These are phyloP conservation scores for Lomentospora prolificans DNA, from an alignment of 2,329 filamentous ascomycete species.

Conservation along the genomic window DNA sequence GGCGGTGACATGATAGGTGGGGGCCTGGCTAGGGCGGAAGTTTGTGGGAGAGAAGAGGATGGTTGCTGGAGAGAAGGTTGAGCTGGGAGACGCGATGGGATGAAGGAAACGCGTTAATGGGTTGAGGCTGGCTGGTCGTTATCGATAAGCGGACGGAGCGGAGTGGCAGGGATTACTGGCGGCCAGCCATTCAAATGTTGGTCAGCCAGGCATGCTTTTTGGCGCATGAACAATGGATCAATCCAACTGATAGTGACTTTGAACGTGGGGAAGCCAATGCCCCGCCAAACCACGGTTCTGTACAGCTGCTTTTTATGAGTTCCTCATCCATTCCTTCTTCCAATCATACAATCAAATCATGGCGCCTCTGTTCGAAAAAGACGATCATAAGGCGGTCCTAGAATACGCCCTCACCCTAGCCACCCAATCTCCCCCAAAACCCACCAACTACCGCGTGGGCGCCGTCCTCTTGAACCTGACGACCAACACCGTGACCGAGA, in stretches of 20 bases:
- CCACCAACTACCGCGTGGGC: conserved; percentile 89
- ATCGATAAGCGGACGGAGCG: neutral
- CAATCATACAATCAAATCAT: neutral
- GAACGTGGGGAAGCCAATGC: too few relatives aligned
- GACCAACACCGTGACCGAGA: conserved; percentile 54
- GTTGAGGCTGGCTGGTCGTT: neutral
- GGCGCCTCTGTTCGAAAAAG: conserved; percentile 13
- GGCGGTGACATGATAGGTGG: conserved; percentile 7
- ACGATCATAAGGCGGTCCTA: conserved; percentile 46
- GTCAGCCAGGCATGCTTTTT: too few relatives aligned
- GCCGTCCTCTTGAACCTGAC: conserved; percentile 64
- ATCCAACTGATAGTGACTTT: too few relatives aligned
- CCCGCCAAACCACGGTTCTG: neutral
- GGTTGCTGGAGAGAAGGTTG: neutral
- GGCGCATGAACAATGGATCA: too few relatives aligned
- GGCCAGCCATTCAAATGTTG: neutral
- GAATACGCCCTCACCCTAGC: conserved; percentile 58
- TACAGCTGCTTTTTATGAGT: neutral
- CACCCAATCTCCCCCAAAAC: conserved; percentile 56
- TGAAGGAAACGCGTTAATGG: conserved; percentile 5
- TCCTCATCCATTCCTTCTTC: neutral
- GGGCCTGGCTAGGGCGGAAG: neutral
- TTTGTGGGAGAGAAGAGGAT: neutral
- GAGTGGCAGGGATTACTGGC: neutral
- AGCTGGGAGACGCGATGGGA: conserved; percentile 3